A percentile compares a stretch with the other conserved stretches of the same genome.
Conservation (phyloP, 352 stramenopile species). For the Salisapilia sapeloensis region DNA sequence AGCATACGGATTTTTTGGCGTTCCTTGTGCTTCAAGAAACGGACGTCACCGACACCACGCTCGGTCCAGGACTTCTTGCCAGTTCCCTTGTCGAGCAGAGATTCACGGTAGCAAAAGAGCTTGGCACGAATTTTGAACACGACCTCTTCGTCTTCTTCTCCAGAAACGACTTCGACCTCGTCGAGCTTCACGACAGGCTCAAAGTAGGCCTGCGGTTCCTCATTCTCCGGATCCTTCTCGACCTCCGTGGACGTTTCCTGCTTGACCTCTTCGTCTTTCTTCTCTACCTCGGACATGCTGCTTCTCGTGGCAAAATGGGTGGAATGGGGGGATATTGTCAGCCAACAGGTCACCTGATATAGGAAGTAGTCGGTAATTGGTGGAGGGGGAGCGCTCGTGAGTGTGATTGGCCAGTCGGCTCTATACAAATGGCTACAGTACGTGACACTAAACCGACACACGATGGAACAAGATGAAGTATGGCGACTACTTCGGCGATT, state of each 20-base stretch:
- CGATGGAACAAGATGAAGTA: no score
- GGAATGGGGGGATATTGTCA: no score
- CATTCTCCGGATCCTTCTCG: constrained; percentile 46
- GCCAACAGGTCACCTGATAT: no score
- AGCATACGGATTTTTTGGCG: constrained; percentile 88
- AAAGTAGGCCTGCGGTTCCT: constrained; percentile 80
- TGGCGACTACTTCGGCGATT: no score
- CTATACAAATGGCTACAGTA: no score
- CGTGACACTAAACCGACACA: no score
- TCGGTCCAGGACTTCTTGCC: constrained; percentile 97
- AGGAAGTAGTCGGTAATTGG: no score
- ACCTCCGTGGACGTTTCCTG: constrained; percentile 20
- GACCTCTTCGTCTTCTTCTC: constrained; percentile 95
- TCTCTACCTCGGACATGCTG: constrained; percentile 41
- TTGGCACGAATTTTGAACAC: constrained; percentile 90
- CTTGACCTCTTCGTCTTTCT: constrained; percentile 47
- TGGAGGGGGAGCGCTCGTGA: no score
- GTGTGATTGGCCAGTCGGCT: no score
- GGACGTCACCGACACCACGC: constrained; percentile 91
- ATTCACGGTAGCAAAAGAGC: constrained; percentile 95
- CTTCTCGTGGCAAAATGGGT: no score
- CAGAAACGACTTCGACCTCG: constrained; percentile 93
- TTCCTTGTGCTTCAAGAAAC: constrained; percentile 96
- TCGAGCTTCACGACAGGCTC: constrained; percentile 80
- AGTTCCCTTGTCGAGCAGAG: constrained; percentile 94